Percentiles rank a stretch among this genome's conserved stretches.
phyloP scores from a whole-genome alignment of 352 stramenopile species.

The Globisporangium okanoganense region DNA sequence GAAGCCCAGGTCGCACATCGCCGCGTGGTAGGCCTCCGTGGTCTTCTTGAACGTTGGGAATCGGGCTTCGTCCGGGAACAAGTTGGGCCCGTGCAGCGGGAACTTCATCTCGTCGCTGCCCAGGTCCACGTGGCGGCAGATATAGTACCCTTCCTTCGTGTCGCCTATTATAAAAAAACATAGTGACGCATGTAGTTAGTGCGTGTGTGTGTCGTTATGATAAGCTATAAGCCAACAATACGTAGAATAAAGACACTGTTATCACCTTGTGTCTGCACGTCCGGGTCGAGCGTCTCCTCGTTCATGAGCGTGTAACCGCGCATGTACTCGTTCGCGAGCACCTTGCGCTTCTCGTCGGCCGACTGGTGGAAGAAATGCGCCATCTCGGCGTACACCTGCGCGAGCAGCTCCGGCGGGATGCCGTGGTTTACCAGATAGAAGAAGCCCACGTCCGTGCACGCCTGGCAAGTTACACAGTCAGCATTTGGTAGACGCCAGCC shows the following conservation, averaged over 20 bases:
- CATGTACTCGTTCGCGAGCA: slow-evolving; percentile 70
- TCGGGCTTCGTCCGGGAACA: slow-evolving; percentile 42
- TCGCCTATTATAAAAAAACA: slow-evolving; percentile 26
- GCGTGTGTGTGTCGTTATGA: background rate
- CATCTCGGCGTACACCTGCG: slow-evolving; percentile 61
- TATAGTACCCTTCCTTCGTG: slow-evolving; percentile 79
- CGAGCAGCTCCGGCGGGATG: slow-evolving; percentile 28
- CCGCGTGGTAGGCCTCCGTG: slow-evolving; percentile 46
- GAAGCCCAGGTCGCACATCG: slow-evolving; percentile 49
- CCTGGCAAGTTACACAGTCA: slow-evolving; percentile 7
- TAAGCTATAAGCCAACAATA: too few relatives aligned
- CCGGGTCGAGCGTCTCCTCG: slow-evolving; percentile 67
- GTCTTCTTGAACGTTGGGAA: slow-evolving; percentile 47
- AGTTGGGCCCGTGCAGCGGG: slow-evolving; percentile 58
- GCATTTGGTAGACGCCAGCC: too few relatives aligned
- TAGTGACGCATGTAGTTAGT: background rate
- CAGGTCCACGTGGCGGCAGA: slow-evolving; percentile 57
- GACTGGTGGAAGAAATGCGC: slow-evolving; percentile 49
- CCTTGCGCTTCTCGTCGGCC: slow-evolving; percentile 44
- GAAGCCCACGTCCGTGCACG: slow-evolving; percentile 60
- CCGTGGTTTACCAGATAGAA: slow-evolving; percentile 67
- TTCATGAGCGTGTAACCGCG: slow-evolving; percentile 68
- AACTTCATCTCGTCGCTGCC: slow-evolving; percentile 54
- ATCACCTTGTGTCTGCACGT: slow-evolving; percentile 32
- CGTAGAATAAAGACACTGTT: too few relatives aligned